Evolutionary conservation across 441 rosid species (phyloP).

Genomic region (Sinapis alba): DNA sequence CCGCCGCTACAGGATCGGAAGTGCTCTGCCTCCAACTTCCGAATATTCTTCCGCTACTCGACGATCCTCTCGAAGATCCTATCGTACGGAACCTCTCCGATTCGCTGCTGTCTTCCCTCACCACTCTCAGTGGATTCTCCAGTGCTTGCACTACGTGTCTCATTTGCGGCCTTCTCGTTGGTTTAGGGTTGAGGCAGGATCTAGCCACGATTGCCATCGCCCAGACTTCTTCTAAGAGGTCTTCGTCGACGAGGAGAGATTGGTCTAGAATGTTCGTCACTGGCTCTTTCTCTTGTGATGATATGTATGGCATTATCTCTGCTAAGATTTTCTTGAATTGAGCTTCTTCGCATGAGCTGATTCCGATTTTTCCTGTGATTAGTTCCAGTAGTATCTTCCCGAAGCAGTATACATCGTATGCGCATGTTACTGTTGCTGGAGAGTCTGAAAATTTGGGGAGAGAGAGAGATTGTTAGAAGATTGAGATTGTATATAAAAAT

Average conservation of each 20-base stretch:
- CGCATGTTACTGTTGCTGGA: conserved; percentile 44
- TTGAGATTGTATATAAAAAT: background rate
- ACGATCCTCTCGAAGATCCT: conserved; percentile 57
- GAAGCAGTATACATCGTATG: conserved; percentile 69
- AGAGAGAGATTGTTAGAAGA: background rate
- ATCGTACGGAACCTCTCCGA: conserved; percentile 54
- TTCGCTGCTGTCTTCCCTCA: conserved; percentile 54
- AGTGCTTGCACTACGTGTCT: conserved; percentile 65
- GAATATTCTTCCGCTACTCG: conserved; percentile 48
- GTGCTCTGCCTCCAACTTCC: conserved; percentile 68
- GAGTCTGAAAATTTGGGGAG: background rate
- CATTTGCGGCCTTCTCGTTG: conserved; percentile 59
- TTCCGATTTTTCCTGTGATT: conserved; percentile 71
- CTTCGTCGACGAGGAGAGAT: conserved; percentile 64
- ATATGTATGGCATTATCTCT: conserved; percentile 50
- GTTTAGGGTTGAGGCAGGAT: conserved; percentile 71
- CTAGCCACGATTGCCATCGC: conserved; percentile 74
- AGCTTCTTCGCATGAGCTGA: conserved; percentile 53
- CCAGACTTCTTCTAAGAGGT: conserved; percentile 79
- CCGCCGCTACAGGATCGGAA: conserved; percentile 47
- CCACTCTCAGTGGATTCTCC: conserved; percentile 73
- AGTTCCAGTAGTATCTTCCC: conserved; percentile 68
- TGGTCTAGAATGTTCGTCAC: conserved; percentile 63
- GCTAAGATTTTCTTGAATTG: conserved; percentile 49
- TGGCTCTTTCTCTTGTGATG: conserved; percentile 55